phyloP scores from a whole-genome alignment of 441 rosid species.

The Mallotus repandus region DNA sequence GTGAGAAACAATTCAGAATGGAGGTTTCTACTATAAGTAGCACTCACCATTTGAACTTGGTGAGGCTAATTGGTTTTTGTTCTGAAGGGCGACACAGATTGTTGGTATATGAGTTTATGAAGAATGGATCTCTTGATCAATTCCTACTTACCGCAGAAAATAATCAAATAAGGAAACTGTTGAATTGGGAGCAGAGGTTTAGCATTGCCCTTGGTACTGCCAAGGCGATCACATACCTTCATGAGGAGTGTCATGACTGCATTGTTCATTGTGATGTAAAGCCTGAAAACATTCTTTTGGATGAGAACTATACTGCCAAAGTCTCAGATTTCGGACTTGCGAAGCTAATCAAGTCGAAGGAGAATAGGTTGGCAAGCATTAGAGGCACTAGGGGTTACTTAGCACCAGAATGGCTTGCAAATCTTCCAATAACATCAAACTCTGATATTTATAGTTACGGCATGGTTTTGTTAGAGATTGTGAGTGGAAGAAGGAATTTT shows the following conservation, averaged over 20 bases:
- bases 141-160: neutral
- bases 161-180: neutral
- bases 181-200: conserved; percentile 20
- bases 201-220: conserved; percentile 19
- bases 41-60: conserved; percentile 21
- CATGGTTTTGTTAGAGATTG: conserved; percentile 17
- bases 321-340: conserved; percentile 24
- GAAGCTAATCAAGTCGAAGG: conserved; percentile 11
- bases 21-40: conserved; percentile 22
- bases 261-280: conserved; percentile 23
- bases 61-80: conserved; percentile 17
- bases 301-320: conserved; percentile 15
- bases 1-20: conserved; percentile 22
- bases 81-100: conserved; percentile 20
- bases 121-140: conserved; percentile 18
- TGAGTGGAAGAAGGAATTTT: conserved; percentile 17
- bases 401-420: conserved; percentile 23
- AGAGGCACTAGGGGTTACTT: conserved; percentile 24
- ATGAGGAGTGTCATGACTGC: conserved; percentile 22
- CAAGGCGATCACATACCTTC: conserved; percentile 18
- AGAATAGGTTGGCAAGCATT: conserved; percentile 14
- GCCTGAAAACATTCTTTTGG: conserved; percentile 21
- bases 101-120: conserved; percentile 23
- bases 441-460: conserved; percentile 22
- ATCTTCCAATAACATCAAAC: conserved; percentile 19